Evolutionary conservation across 164 flowering plant species (phyloP), one percentile per base, ranked within the genome.

Genomic region (Aristolochia contorta): DNA sequence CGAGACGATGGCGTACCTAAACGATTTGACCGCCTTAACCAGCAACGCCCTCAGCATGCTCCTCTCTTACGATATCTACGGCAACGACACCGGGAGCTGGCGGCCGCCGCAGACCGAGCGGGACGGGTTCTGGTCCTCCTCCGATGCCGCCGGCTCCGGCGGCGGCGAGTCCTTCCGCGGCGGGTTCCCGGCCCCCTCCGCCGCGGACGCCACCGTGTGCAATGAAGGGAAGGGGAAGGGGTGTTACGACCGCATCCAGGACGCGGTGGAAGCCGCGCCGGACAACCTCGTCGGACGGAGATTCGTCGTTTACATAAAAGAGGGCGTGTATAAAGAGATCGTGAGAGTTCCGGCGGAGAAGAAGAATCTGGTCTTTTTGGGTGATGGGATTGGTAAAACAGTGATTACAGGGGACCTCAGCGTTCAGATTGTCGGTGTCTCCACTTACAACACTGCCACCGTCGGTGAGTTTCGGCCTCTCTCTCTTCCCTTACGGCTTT

Each of bases 351-450:
- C 85, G n/a, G 65, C 81, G 1, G 78, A 77, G 75, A 90, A 88
- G 80, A 78, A n/a, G 66, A 82, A 88, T 64, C 71, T 93, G 51
- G 89, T 90, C 24, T 86, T 93, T 59, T 53, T 86, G 63, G 97
- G 99, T 0, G 97, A 93, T 61, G 99, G 97, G 9, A 84, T 82
- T 72, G 96, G 93, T 15, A 88, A 86, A 77, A 88, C 92, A 4
- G 85, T 93, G 52, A 93, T 93, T 70, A 84, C 97, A 0, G 97
- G 97, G 1, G 74, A 82, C 0, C 32, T 65, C 64, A 78, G 72
- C 51, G 56, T 22, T 12, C 87, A 78, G 14, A 69, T 57, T 54
- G 74, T 69, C 16, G 96, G 97, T 0, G 54, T 88, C n/a, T 69
- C 83, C 10, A 93, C 99, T 0, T 84, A 80, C 73, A 74, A 80